phyloP scores from a whole-genome alignment of 305 asterid species.

The Fraxinus sp. region DNA sequence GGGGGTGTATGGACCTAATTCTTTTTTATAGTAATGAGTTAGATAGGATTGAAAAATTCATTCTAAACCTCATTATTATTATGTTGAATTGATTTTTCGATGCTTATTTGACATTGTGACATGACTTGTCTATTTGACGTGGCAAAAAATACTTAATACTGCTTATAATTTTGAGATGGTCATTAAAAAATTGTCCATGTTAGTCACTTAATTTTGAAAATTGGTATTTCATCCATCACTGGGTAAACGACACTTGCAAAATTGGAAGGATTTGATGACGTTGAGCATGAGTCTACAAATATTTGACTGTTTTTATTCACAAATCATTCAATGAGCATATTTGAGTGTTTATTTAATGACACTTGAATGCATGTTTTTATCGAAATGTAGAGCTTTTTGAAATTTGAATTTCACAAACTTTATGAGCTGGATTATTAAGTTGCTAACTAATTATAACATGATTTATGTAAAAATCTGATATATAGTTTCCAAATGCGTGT shows the following conservation, averaged over 20 bases:
- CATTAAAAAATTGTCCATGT: not conserved
- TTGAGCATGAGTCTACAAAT: not conserved
- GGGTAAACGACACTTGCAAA: not conserved
- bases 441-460: not conserved
- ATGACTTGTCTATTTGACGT: not conserved
- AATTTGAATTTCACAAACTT: too few relatives aligned
- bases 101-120: not conserved
- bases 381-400: not conserved
- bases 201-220: not conserved
- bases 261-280: not conserved
- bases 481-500: not conserved
- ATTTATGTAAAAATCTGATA: too few relatives aligned
- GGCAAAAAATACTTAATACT: not conserved
- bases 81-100: not conserved
- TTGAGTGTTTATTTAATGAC: too few relatives aligned
- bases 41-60: not conserved
- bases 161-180: not conserved
- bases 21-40: not conserved
- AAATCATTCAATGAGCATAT: not conserved
- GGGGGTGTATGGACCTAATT: slow-evolving; percentile 5
- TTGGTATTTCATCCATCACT: not conserved
- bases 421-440: not conserved
- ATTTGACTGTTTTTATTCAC: not conserved
- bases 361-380: not conserved
- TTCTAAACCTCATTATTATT: not conserved